These are phyloP conservation scores for Geotrichum reessii DNA, from an alignment of 1,139 yeast genomes.

Conservation along the genomic window DNA sequence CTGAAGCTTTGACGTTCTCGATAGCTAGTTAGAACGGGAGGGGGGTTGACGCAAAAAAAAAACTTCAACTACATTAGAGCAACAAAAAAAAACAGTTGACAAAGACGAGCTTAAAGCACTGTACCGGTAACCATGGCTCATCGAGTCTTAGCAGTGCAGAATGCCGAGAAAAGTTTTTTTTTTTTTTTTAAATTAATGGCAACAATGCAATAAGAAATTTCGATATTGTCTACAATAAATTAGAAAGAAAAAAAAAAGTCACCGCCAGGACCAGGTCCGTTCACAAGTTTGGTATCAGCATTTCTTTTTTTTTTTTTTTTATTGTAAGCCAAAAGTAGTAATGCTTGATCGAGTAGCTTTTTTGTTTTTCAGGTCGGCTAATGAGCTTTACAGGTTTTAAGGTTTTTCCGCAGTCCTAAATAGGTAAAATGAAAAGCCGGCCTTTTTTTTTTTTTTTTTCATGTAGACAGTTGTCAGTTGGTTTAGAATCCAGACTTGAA, in stretches of 20 bases:
- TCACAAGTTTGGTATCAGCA: background rate
- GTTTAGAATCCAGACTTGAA: too few species aligned
- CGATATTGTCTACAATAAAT: background rate
- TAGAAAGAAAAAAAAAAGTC: background rate
- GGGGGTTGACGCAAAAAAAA: too few species aligned
- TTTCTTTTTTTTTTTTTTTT: background rate
- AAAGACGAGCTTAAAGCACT: too few species aligned
- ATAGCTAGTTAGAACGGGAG: too few species aligned
- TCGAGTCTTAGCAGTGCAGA: background rate
- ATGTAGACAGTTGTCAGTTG: too few species aligned
- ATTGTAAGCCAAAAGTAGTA: background rate
- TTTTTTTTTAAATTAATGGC: background rate
- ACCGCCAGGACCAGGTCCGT: background rate
- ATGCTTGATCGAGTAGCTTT: background rate
- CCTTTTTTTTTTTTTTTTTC: too few species aligned
- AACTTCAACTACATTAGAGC: too few species aligned
- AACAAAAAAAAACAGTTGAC: background rate
- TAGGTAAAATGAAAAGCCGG: too few species aligned
- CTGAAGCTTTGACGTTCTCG: too few species aligned
- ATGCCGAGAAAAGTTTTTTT: background rate
- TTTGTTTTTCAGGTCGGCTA: background rate
- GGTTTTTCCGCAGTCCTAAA: background rate
- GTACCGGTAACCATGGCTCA: too few species aligned
- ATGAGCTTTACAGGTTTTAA: background rate
- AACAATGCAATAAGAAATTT: background rate